Evolutionary conservation across 805 yeast genomes (phyloP).

Genomic region (Starmera amethionina): DNA sequence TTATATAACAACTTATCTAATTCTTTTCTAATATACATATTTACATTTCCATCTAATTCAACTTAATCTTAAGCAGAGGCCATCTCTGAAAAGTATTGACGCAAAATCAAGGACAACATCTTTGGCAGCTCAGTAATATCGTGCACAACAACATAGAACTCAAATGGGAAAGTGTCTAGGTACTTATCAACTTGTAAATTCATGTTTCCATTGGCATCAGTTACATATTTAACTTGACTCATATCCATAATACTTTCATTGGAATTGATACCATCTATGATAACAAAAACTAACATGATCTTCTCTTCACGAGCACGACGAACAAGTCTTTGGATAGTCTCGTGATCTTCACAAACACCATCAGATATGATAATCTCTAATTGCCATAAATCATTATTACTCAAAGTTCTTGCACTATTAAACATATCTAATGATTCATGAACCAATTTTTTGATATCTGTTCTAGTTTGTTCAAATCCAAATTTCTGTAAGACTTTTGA

Average conservation of each 20-base stretch:
- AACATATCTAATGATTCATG: constrained; percentile 65
- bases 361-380: constrained; percentile 88
- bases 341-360: constrained; percentile 97
- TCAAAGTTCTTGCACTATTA: constrained; percentile 39
- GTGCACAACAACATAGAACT: constrained; percentile 88
- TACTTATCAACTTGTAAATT: constrained; percentile 72
- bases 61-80: constrained; percentile 24
- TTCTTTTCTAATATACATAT: too few relatives aligned
- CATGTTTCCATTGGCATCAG: constrained; percentile 61
- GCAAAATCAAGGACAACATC: constrained; percentile 77
- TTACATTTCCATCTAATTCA: background rate
- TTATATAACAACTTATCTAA: too few relatives aligned
- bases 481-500: constrained; percentile 79
- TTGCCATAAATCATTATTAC: constrained; percentile 73
- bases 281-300: constrained; percentile 90
- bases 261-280: constrained; percentile 81
- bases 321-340: constrained; percentile 68
- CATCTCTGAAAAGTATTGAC: constrained; percentile 83
- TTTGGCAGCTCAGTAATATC: constrained; percentile 85
- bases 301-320: constrained; percentile 87
- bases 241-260: constrained; percentile 86
- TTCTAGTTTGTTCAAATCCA: constrained; percentile 78
- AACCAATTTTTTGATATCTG: constrained; percentile 73
- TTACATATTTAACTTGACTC: constrained; percentile 83
- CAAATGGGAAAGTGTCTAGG: constrained; percentile 92